Conservation (phyloP, 2,329 filamentous ascomycete genomes). For the Didymella keratinophila region DNA sequence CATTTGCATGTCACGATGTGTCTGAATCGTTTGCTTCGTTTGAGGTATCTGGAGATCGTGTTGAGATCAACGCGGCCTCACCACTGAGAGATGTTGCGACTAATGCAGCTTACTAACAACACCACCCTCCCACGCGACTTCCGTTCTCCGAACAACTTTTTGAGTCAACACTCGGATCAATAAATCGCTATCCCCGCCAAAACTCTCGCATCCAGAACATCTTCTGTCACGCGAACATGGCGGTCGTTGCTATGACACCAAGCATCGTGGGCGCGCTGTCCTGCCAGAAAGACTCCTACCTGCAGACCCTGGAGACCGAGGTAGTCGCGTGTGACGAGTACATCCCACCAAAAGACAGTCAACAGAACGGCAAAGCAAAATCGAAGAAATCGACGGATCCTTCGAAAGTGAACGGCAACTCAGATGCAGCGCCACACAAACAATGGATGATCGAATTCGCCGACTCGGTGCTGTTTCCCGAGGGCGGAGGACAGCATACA, state of each 20-base stretch:
- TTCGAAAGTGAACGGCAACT: slow-evolving; percentile 23
- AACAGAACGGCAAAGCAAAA: slow-evolving; percentile 34
- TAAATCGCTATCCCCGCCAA: slow-evolving; percentile 1
- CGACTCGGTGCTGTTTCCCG: slow-evolving; percentile 46
- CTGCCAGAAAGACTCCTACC: slow-evolving; percentile 46
- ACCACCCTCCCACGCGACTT: slow-evolving; percentile 23
- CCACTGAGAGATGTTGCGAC: not conserved
- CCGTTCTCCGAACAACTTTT: slow-evolving; percentile 13
- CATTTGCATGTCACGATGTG: not conserved
- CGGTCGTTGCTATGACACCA: slow-evolving; percentile 25
- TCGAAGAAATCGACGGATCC: slow-evolving; percentile 39
- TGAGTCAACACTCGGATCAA: not conserved
- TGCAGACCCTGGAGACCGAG: slow-evolving; percentile 39
- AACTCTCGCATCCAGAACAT: slow-evolving; percentile 11
- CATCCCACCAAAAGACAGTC: slow-evolving; percentile 27
- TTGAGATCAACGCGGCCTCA: slow-evolving; percentile 1
- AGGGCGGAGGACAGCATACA: slow-evolving; percentile 45
- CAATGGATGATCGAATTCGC: slow-evolving; percentile 43
- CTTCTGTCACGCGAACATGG: slow-evolving; percentile 25
- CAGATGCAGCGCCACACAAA: slow-evolving; percentile 24
- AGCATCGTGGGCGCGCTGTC: slow-evolving; percentile 42
- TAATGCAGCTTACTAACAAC: slow-evolving; percentile 29
- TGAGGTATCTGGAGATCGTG: slow-evolving; percentile 1
- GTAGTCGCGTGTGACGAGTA: slow-evolving; percentile 46
- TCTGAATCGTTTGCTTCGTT: not conserved